Evolutionary conservation across 2,329 filamentous ascomycete genomes (phyloP).

Genomic region (Hymenoscyphus scutula): DNA sequence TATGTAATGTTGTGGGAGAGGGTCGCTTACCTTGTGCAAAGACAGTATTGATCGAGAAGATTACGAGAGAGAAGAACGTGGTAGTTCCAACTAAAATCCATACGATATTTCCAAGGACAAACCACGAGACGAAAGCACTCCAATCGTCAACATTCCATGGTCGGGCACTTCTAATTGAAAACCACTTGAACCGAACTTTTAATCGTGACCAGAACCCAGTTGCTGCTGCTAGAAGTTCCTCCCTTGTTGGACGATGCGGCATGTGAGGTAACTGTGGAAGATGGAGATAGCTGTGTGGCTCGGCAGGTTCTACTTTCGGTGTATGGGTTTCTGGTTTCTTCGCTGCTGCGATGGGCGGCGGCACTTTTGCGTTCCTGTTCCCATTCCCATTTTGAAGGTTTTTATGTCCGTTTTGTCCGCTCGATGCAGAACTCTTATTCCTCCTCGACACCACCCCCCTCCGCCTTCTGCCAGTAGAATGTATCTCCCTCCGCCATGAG

Average conservation of each 20-base stretch:
- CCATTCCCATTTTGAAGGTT: constrained; percentile 24
- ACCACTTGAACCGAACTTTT: constrained; percentile 94
- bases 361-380: constrained; percentile 19
- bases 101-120: constrained; percentile 86
- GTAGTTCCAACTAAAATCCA: constrained; percentile 98
- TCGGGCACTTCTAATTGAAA: constrained; percentile 87
- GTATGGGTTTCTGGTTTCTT: constrained; percentile 18
- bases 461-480: constrained; percentile 31
- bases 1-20: constrained; percentile 10
- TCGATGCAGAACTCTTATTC: constrained; percentile 36
- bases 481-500: constrained; percentile 33
- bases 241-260: constrained; percentile 86
- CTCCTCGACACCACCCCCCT: constrained; percentile 27
- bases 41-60: constrained; percentile 91
- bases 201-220: constrained; percentile 90
- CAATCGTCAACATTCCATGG: constrained; percentile 97
- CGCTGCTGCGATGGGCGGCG: constrained; percentile 12
- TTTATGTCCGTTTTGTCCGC: constrained; percentile 24
- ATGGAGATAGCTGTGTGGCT: constrained; percentile 52
- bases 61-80: constrained; percentile 90
- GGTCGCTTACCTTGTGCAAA: constrained; percentile 75
- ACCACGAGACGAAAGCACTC: constrained; percentile 92
- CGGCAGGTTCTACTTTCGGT: constrained; percentile 31
- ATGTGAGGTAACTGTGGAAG: constrained; percentile 61
- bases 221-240: constrained; percentile 86